These are phyloP conservation scores for Oryza rufipogon DNA, from an alignment of 176 grass and related monocot species.

Conservation along the genomic window DNA sequence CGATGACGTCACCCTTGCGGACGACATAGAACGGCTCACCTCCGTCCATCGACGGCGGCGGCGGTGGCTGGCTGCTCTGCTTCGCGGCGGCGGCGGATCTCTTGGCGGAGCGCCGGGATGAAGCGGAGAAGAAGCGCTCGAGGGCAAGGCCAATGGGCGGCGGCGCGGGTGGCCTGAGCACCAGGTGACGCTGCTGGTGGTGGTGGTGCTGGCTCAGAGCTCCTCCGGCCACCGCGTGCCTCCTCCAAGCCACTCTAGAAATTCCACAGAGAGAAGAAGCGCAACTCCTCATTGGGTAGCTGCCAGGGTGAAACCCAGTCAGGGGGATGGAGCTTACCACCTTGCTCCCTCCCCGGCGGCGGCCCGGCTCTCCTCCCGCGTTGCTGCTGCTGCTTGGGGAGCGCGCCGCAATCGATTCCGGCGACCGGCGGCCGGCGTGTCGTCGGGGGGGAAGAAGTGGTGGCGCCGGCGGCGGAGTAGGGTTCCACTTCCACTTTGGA, in stretches of 20 bases:
- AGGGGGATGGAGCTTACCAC: conserved; percentile 10
- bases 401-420: background rate
- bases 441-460: background rate
- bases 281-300: conserved; percentile 28
- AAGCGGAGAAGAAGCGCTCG: conserved; percentile 37
- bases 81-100: conserved; percentile 27
- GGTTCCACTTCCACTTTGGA: background rate
- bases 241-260: conserved; percentile 43
- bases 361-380: background rate
- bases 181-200: background rate
- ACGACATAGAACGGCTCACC: conserved; percentile 73
- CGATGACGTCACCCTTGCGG: conserved; percentile 69
- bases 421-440: background rate
- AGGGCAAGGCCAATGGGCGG: conserved; percentile 6
- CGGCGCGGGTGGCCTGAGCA: conserved; percentile 9
- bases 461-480: background rate
- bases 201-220: background rate
- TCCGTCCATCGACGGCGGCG: conserved; percentile 31
- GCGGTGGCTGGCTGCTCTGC: conserved; percentile 14
- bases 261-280: conserved; percentile 32
- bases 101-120: conserved; percentile 37
- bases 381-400: background rate
- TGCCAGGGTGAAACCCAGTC: background rate
- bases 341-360: background rate
- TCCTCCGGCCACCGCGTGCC: conserved; percentile 12